Base-by-base conservation (phyloP, 2,329 filamentous ascomycete species). In the Penicillium sp. region DNA sequence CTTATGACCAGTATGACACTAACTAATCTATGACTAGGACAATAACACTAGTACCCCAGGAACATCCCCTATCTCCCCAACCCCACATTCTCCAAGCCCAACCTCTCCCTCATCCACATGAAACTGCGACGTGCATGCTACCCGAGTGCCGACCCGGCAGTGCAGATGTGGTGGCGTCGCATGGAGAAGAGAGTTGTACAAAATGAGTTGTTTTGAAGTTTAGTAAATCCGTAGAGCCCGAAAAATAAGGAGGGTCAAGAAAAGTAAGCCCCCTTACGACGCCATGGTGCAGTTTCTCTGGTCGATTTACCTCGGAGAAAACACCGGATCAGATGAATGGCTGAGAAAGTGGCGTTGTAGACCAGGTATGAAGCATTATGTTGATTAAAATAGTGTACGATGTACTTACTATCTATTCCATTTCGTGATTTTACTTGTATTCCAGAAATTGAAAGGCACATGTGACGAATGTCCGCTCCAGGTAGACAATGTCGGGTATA, bases 141-240 rank as follows among this genome's bases (percentile, higher is more conserved):
- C 62, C 64, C 66, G 65, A 67, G 47, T 63, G 64, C 62, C 62
- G 61, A 68, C 49, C 62, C 60, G 62, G 60, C 53, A 60, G 37
- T 65, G 62, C 64, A 57, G 50, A 10, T 35, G 19, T 22, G 50
- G 50, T 53, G 50, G 50, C 30, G 51, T 53, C 33, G 51, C 17
- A 35, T 33, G 33, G 33, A 35, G 17, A 33, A 47, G 33, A 55
- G 51, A 54, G 38, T 13, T 47, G 24, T 28, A 10, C 22, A 26
- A 13, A 26, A 49, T 28, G 12, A 9, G 5, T 17, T 10, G 26
- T 28, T 15, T 15, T 28, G 26, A 49, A 22, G 24, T n/a, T 17
- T n/a, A 12, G 24, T 30, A 28, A 49, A 15, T 28, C 45, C 24
- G 45, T 17, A 1, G 44, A 28, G 44, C 4, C 44, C 13, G 13